Percentiles rank a stretch among this genome's conserved stretches.
These are phyloP conservation scores for Collybia sp. DNA, from an alignment of 768 basidiomycete species.

Conservation along the genomic window DNA sequence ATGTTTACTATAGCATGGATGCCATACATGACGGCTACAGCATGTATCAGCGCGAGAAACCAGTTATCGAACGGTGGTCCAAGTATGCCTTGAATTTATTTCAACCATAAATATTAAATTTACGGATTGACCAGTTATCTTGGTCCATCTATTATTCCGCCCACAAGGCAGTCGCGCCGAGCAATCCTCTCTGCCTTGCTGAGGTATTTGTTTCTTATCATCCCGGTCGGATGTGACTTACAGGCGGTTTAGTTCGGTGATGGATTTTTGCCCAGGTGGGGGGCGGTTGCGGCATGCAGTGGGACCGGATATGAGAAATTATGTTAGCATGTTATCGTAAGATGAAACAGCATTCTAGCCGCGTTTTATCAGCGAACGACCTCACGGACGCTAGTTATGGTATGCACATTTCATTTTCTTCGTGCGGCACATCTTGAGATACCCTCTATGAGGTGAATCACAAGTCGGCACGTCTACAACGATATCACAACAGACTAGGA, in stretches of 20 bases:
- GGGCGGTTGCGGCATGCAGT: slow-evolving; percentile 26
- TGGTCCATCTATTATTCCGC: slow-evolving; percentile 42
- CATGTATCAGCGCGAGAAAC: slow-evolving; percentile 44
- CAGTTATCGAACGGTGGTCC: slow-evolving; percentile 60
- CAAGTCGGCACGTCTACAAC: too few relatives aligned
- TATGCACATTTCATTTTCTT: slow-evolving; percentile 10
- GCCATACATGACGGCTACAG: slow-evolving; percentile 47
- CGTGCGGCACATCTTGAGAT: too few relatives aligned
- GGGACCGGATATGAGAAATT: slow-evolving; percentile 50
- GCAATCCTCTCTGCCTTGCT: slow-evolving; percentile 45
- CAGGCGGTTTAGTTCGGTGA: slow-evolving; percentile 37
- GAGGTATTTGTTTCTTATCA: slow-evolving; percentile 26
- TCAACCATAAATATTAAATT: neutral
- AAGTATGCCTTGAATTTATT: slow-evolving; percentile 25
- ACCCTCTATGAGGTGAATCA: too few relatives aligned
- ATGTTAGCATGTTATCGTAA: slow-evolving; percentile 22
- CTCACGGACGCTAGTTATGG: slow-evolving; percentile 40
- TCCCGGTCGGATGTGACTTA: neutral
- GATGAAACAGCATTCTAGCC: neutral
- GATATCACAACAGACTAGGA: too few relatives aligned
- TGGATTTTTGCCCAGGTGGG: slow-evolving; percentile 44
- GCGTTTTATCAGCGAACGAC: slow-evolving; percentile 23
- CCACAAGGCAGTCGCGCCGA: slow-evolving; percentile 37
- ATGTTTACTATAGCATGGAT: slow-evolving; percentile 37
- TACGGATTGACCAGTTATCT: slow-evolving; percentile 29